Conservation (phyloP, 345 rosid species). For the Eucalyptus pumila region DNA sequence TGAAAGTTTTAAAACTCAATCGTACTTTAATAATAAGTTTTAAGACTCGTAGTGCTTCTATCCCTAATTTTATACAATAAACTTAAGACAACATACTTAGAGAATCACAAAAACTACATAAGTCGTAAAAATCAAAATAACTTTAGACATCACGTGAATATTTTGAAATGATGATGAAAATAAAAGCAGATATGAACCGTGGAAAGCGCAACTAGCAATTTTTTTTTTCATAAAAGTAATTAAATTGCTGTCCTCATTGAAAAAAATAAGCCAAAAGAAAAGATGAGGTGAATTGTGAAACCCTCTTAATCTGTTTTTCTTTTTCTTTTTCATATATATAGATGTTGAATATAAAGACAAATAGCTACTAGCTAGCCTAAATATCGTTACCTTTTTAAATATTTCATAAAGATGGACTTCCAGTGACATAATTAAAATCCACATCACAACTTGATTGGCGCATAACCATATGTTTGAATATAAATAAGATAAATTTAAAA, state of each 20-base stretch:
- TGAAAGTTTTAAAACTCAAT: no score
- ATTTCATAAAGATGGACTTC: background rate
- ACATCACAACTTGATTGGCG: background rate
- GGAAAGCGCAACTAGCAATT: background rate
- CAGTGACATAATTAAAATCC: background rate
- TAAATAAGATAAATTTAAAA: background rate
- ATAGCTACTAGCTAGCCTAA: background rate
- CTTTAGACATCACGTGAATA: background rate
- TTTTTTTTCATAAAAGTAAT: background rate
- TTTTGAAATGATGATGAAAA: background rate
- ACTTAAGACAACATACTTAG: background rate
- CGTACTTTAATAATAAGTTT: no score
- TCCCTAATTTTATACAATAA: background rate
- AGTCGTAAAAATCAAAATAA: background rate
- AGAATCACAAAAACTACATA: background rate
- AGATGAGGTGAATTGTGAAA: background rate
- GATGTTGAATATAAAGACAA: background rate
- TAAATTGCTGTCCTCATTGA: background rate
- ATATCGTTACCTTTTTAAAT: background rate
- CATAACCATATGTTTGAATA: background rate
- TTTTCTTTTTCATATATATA: background rate
- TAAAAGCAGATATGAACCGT: background rate
- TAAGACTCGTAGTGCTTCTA: no score
- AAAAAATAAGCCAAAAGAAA: background rate
- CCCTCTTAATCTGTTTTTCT: no score